These are phyloP conservation scores for Penicillium arizonense DNA, from an alignment of 495 filamentous ascomycete genomes.

Conservation along the genomic window DNA sequence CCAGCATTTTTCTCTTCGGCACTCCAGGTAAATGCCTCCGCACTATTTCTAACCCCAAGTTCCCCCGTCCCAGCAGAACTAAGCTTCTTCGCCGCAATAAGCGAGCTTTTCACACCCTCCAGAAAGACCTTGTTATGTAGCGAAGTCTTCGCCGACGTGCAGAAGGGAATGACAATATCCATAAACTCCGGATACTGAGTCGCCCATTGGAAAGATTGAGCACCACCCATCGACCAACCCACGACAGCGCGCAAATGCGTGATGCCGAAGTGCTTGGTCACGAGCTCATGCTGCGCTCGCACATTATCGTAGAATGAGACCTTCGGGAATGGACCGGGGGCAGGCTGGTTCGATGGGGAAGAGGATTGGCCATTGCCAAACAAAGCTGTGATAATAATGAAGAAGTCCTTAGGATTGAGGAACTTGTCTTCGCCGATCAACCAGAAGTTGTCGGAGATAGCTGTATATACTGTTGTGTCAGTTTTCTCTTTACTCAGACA, in stretches of 20 bases:
- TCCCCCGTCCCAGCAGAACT: constrained; percentile 48
- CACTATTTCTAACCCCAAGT: constrained; percentile 29
- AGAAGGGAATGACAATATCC: constrained; percentile 66
- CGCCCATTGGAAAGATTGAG: constrained; percentile 68
- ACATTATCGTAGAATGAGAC: constrained; percentile 70
- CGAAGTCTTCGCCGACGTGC: constrained; percentile 64
- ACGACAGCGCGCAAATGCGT: constrained; percentile 60
- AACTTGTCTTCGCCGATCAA: constrained; percentile 61
- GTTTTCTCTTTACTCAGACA: neutral
- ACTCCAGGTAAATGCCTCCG: constrained; percentile 51
- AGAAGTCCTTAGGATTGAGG: constrained; percentile 61
- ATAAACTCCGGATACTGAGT: constrained; percentile 70
- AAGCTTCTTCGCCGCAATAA: constrained; percentile 60
- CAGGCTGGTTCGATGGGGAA: constrained; percentile 62
- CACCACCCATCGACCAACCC: constrained; percentile 72
- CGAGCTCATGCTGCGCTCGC: constrained; percentile 60
- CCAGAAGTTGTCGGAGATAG: constrained; percentile 64
- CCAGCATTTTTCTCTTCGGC: constrained; percentile 56
- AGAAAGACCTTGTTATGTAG: constrained; percentile 73
- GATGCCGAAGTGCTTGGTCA: constrained; percentile 63
- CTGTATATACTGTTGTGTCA: constrained; percentile 21
- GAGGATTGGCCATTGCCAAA: constrained; percentile 74
- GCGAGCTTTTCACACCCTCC: constrained; percentile 66
- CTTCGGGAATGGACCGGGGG: constrained; percentile 55
- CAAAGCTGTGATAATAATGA: constrained; percentile 67